phyloP scores from a whole-genome alignment of 73 alveolate genomes.

The Tetrahymena elliotti region DNA sequence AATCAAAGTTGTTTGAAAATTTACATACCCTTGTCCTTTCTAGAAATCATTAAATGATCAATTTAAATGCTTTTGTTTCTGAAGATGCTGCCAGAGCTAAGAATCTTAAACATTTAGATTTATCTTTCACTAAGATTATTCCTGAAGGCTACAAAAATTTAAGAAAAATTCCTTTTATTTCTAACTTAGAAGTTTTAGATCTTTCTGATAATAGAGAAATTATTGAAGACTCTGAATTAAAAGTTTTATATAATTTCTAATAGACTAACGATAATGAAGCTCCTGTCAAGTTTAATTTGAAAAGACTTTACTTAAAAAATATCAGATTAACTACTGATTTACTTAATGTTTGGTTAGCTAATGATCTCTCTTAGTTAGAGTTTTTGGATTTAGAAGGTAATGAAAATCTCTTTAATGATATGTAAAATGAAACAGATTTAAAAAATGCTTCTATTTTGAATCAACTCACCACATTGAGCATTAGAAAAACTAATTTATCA shows the following conservation, averaged over 20 bases:
- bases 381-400: not conserved
- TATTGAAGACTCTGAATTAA: not conserved
- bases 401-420: not conserved
- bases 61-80: not conserved
- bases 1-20: not conserved
- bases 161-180: not conserved
- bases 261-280: not conserved
- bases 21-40: not conserved
- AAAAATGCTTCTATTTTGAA: not conserved
- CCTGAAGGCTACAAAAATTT: not conserved
- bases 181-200: not conserved
- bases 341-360: not conserved
- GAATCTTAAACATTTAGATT: not conserved
- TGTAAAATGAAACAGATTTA: not conserved
- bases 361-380: not conserved
- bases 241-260: not conserved
- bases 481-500: not conserved
- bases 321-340: not conserved
- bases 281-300: not conserved
- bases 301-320: not conserved
- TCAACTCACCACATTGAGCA: not conserved
- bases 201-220: not conserved
- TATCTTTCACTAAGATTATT: not conserved
- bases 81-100: not conserved
- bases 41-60: not conserved